phyloP scores from a whole-genome alignment of 805 yeast genomes.

The Scheffersomyces lignosus region DNA sequence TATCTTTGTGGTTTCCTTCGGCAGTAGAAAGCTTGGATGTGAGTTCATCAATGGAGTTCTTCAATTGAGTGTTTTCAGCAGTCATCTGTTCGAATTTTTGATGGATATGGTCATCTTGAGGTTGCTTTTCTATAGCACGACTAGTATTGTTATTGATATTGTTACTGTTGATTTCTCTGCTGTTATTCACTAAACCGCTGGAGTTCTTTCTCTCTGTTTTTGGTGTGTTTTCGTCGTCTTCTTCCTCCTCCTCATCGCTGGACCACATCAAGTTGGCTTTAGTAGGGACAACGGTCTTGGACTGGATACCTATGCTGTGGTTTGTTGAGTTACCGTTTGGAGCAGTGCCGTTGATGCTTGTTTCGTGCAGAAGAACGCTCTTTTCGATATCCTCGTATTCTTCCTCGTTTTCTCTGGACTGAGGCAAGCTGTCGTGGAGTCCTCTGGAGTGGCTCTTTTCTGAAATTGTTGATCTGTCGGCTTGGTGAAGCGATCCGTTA shows the following conservation, averaged over 20 bases:
- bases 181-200: too few species aligned
- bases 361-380: too few species aligned
- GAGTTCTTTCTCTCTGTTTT: not conserved
- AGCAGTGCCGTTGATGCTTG: conserved; percentile 2
- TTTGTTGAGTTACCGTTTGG: conserved; percentile 10
- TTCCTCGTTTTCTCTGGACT: conserved; percentile 7
- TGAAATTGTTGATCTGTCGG: conserved; percentile 2
- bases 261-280: conserved; percentile 88
- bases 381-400: not conserved
- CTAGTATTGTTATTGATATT: not conserved
- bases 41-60: conserved; percentile 5
- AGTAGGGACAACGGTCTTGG: conserved; percentile 77
- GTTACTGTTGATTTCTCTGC: not conserved
- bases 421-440: conserved; percentile 27
- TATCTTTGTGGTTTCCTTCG: conserved; percentile 8
- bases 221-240: conserved; percentile 2
- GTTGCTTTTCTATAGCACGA: not conserved
- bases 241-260: conserved; percentile 63
- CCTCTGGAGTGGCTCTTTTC: not conserved
- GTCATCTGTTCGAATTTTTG: too few species aligned
- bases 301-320: conserved; percentile 47
- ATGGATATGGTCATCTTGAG: too few species aligned
- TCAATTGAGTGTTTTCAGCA: conserved; percentile 4
- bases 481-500: not conserved
- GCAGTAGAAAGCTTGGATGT: conserved; percentile 6